Evolutionary conservation across 805 yeast genomes (phyloP), one percentile per base, ranked within the genome.

Genomic region (Candida railenensis): DNA sequence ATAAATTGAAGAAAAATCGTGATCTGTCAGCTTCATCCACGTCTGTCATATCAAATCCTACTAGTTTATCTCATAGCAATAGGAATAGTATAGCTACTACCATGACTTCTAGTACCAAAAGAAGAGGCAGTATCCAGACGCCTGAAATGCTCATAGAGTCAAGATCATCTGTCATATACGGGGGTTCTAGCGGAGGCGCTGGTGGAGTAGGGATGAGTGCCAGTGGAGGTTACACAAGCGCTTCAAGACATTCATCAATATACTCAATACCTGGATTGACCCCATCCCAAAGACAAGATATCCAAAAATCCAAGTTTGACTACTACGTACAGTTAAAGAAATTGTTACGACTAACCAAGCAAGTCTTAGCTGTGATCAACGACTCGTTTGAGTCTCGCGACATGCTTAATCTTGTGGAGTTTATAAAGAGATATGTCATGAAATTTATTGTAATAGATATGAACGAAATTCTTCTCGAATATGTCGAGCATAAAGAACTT

Each of bases 391-490:
- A 43, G 37, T 32, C 47, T 22, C 43, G 48, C 3, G 60, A 59
- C 42, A 45, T 64, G 34, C 47, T 56, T 25, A 59, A 58, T 48
- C 58, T 69, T 34, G 51, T 71, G 51, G 73, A 68, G 33, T 72
- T 71, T 45, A 54, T 72, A 42, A 65, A 67, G 45, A 56, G 61
- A 48, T 53, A 51, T 44, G 56, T 70, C 8, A 59, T 71, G 50
- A 65, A 63, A 50, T 66, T 72, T 45, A 61, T 72, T 18, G 58
- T 69, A 22, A 58, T 71, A 18, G 77, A 72, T 52, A 50, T 64
- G 22, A 42, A 42, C n/a, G 45, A 42, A 19, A 34, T 42, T 11
- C 28, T 42, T 15, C 45, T 42, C n/a, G 40, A 42, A 22, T 42
- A 42, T 42, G 22, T 42, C 32, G 33, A 34, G n/a, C 19, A 20